Conservation (phyloP, 129 eudicot genomes). For the Dittrichia graveolens region DNA sequence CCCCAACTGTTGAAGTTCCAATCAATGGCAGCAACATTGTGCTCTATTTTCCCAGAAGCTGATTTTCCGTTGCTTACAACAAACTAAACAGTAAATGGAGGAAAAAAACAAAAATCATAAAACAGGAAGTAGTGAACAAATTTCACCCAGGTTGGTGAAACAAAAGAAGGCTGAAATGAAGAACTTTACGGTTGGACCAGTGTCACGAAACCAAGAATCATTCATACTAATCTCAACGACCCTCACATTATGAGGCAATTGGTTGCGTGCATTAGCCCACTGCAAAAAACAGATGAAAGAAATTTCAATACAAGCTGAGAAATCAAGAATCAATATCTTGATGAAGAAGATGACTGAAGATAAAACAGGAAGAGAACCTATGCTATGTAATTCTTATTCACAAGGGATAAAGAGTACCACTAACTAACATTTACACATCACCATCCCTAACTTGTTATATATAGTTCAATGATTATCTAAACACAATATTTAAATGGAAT, state of each 20-base stretch:
- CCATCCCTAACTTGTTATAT: no score
- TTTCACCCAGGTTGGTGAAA: background rate
- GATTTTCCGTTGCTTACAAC: slow-evolving; percentile 53
- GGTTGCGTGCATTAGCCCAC: slow-evolving; percentile 85
- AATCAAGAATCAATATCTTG: slow-evolving; percentile 11
- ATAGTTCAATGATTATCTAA: no score
- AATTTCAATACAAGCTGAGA: background rate
- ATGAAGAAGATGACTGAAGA: slow-evolving; percentile 8
- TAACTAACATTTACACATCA: background rate
- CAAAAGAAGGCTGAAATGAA: slow-evolving; percentile 6
- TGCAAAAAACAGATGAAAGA: slow-evolving; percentile 28
- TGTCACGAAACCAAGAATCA: slow-evolving; percentile 97
- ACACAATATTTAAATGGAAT: no score
- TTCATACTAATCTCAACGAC: slow-evolving; percentile 98
- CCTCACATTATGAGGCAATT: slow-evolving; percentile 68
- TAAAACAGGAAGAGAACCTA: background rate
- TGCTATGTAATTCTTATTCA: background rate
- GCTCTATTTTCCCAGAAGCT: slow-evolving; percentile 30
- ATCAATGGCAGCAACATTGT: slow-evolving; percentile 76
- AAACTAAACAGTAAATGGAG: slow-evolving; percentile 42
- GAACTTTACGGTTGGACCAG: slow-evolving; percentile 84
- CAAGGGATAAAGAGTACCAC: no score
- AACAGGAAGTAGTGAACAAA: slow-evolving; percentile 12
- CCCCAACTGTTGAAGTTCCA: slow-evolving; percentile 98
- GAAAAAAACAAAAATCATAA: background rate